Base-by-base conservation (phyloP, 805 yeast genomes). In the Yarrowia alimentaria region DNA sequence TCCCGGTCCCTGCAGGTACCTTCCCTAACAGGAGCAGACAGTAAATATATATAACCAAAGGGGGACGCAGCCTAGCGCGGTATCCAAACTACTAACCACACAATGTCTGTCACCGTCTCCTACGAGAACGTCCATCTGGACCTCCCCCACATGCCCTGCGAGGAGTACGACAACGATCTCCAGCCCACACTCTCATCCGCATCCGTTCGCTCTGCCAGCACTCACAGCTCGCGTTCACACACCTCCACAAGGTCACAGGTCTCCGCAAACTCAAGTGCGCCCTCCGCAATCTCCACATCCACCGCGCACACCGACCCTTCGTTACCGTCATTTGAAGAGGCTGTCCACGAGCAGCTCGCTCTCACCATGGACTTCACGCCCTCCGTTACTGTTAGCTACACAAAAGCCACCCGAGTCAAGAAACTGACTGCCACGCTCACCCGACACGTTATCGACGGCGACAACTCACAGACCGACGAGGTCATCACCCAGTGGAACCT, bases 121-220 rank as follows among this genome's bases (percentile, higher is more conserved):
- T 43, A 43, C 22, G 10, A 21, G 20, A 29, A 30, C 26, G 22
- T 31, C 49, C 34, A 30, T 30, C 37, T 43, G 20, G 49, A 43
- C 22, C 49, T 43, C 26, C 49, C 49, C 5, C 37, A 29, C 22
- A 29, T 43, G 34, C 49, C 49, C 37, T 43, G 49, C 16, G 49
- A 43, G 30, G 49, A 43, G 12, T 43, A 43, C 37, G 37, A 29
- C 22, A 31, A 38, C 13, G 24, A 13, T 18, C 24, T 24, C 22
- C 42, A 35, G 3, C 42, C 42, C 22, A 35, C 29, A 12, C 22
- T 19, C 30, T 11, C 42, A 20, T 16, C 42, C 14, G 11, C 42
- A 21, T 24, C 42, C 10, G 42, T 20, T 6, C 42, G 29, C 29
- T 35, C 25, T 10, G 10, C 25, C 25, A 22, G 10, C 25, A 22